Evolutionary conservation across 1,139 yeast species (phyloP), one percentile per base, ranked within the genome.

Genomic region (Candida pseudoviswanathii): DNA sequence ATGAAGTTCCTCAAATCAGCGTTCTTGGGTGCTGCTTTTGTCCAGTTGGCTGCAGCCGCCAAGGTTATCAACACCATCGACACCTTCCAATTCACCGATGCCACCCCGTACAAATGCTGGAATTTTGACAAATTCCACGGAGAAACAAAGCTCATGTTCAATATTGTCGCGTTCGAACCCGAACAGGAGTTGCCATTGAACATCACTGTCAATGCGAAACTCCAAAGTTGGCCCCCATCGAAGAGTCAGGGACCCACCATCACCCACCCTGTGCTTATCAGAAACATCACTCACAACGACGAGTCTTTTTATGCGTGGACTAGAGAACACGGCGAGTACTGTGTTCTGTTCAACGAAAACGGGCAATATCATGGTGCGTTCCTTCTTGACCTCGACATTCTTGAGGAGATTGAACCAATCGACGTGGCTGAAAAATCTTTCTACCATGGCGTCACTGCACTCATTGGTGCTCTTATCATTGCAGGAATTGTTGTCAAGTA

Each of bases 311-410:
- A 39, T 39, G 31, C 16, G 16, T 16, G 16, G 16, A 2, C 16
- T 16, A 16, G 16, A 16, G 16, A 39, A 25, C 21, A 30, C 1
- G 26, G 32, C n/a, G 31, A 39, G 26, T 39, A 25, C 26, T 39
- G 42, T 39, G 42, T 39, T 2, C 22, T 39, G 32, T 25, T 39
- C 21, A 39, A 39, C 26, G 32, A 39, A n/a, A 39, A 39, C 26
- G 11, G 5, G 6, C 11, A 39, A 26, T 39, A 39, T 10, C 11
- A 10, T 26, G 42, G 31, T 25, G 6, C 31, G 8, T 39, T 39
- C 21, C 8, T 7, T 21, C 16, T 26, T 5, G 24, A 31, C 10
- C 16, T 30, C 24, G 4, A 8, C 9, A 29, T 41, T 10, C 11
- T 16, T 16, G 43, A 41, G 27, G n/a, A 31, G 10, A 3, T 41